Evolutionary conservation across 192 early-diverging fungal genomes (phyloP).

Genomic region (Neocallimastix lanati): DNA sequence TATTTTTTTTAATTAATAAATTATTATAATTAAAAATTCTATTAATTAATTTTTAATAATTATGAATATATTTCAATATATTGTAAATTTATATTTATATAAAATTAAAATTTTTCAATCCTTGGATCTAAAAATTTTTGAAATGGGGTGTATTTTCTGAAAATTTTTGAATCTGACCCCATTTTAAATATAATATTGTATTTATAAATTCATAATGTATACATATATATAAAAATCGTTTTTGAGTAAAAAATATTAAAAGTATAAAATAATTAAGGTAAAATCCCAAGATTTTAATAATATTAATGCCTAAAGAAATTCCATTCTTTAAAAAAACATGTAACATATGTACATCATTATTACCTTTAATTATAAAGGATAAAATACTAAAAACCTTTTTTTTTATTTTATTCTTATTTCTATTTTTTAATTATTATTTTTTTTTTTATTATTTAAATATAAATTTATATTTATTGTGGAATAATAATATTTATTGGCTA

Average conservation of each 20-base stretch:
- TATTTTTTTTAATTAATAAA: not conserved
- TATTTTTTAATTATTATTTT: constrained; percentile 3
- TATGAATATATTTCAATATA: not conserved
- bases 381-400: not conserved
- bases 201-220: too few species aligned
- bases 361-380: too few species aligned
- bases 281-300: too few species aligned
- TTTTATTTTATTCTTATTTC: constrained; percentile 9
- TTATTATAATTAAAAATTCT: not conserved
- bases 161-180: not conserved
- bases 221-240: too few species aligned
- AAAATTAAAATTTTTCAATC: not conserved
- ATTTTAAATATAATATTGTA: not conserved
- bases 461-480: too few species aligned
- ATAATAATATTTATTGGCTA: too few species aligned
- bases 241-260: too few species aligned
- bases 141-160: not conserved
- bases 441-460: too few species aligned
- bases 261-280: too few species aligned
- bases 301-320: too few species aligned
- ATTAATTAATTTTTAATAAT: not conserved
- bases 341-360: too few species aligned
- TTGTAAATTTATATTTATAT: not conserved
- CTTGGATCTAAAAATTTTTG: not conserved
- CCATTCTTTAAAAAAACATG: too few species aligned